Evolutionary conservation across 2,329 filamentous ascomycete species (phyloP).

Genomic region (Dothistroma pini): DNA sequence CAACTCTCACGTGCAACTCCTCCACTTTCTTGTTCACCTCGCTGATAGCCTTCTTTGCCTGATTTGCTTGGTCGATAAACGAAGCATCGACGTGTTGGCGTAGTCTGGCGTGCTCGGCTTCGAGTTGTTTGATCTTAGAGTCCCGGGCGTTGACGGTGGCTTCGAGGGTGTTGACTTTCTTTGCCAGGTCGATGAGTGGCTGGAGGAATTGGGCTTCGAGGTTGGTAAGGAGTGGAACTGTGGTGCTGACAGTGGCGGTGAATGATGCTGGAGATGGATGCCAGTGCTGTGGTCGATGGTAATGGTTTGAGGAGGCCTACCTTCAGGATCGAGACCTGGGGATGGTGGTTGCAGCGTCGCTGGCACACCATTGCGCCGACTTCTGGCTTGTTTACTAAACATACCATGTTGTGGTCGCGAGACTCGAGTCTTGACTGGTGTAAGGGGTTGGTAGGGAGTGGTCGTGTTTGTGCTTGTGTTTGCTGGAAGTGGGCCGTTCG

Average conservation of each 20-base stretch:
- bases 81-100: not conserved
- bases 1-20: not conserved
- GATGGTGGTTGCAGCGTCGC: not conserved
- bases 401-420: not conserved
- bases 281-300: not conserved
- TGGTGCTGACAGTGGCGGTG: not conserved
- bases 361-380: not conserved
- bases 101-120: not conserved
- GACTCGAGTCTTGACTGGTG: not conserved
- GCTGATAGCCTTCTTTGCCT: not conserved
- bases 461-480: not conserved
- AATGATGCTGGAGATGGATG: not conserved
- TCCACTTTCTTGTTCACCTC: not conserved
- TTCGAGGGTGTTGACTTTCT: not conserved
- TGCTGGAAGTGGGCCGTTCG: not conserved
- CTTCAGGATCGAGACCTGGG: not conserved
- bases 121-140: not conserved
- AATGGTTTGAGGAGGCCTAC: not conserved
- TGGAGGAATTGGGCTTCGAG: not conserved
- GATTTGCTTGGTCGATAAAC: not conserved
- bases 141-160: not conserved
- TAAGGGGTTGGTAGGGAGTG: not conserved
- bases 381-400: not conserved
- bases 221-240: not conserved
- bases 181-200: not conserved